These are phyloP conservation scores for Dalbergia oliveri DNA, from an alignment of 306 rosid genomes.

Conservation along the genomic window DNA sequence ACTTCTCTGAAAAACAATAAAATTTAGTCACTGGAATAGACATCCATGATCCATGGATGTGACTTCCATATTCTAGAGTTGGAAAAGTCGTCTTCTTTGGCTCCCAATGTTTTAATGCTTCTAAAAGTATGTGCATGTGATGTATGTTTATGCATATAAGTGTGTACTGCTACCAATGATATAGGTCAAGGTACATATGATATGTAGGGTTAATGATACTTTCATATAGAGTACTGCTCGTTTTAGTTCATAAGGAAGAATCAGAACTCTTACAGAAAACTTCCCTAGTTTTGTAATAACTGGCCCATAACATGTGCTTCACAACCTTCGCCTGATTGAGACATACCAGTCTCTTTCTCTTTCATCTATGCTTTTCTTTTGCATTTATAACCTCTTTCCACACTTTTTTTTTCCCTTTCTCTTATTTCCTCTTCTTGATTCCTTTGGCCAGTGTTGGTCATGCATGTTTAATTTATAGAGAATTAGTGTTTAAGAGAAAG, in stretches of 20 bases:
- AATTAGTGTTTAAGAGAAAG: constrained; percentile 32
- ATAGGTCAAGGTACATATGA: constrained; percentile 56
- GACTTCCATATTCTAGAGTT: constrained; percentile 56
- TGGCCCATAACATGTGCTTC: constrained; percentile 72
- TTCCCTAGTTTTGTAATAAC: constrained; percentile 62
- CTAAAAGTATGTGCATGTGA: constrained; percentile 65
- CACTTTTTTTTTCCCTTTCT: not conserved
- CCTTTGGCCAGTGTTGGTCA: constrained; percentile 4
- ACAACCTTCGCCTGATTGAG: constrained; percentile 56
- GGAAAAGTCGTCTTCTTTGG: constrained; percentile 46
- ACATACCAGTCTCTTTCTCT: constrained; percentile 53
- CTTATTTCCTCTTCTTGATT: constrained; percentile 14
- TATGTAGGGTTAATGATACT: constrained; percentile 55
- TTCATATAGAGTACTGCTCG: constrained; percentile 58
- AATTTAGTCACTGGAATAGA: constrained; percentile 60
- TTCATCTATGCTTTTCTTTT: constrained; percentile 47
- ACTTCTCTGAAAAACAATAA: constrained; percentile 60
- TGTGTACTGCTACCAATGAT: constrained; percentile 50
- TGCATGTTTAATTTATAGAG: constrained; percentile 14
- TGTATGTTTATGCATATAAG: constrained; percentile 49
- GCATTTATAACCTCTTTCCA: constrained; percentile 30
- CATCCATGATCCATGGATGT: constrained; percentile 66
- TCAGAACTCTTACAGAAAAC: constrained; percentile 52
- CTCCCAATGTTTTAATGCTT: constrained; percentile 56
- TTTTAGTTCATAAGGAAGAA: constrained; percentile 61